Percentiles rank a stretch among this genome's conserved stretches.
These are phyloP conservation scores for Volutella citrinella DNA, from an alignment of 2,329 filamentous ascomycete species.

Conservation along the genomic window DNA sequence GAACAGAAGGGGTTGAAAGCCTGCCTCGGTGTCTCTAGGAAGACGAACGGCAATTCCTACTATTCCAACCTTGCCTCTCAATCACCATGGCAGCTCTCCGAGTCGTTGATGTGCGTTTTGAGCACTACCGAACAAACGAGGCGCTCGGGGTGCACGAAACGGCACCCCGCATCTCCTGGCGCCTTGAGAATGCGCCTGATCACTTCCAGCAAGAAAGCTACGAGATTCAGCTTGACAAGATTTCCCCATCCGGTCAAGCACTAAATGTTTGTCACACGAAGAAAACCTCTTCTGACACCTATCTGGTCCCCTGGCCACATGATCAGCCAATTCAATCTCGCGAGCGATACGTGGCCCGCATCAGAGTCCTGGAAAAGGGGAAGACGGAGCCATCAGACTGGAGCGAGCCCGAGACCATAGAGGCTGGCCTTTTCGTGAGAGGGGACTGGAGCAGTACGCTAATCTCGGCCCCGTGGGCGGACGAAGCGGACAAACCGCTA, in stretches of 20 bases:
- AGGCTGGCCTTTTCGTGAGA: constrained; percentile 11
- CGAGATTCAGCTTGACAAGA: constrained; percentile 7
- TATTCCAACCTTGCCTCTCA: too few species aligned
- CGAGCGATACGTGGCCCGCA: constrained; percentile 3
- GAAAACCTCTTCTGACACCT: constrained; percentile 1
- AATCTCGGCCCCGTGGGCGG: constrained; percentile 19
- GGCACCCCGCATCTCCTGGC: constrained; percentile 18
- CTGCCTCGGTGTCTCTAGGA: too few species aligned
- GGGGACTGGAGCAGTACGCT: constrained; percentile 12
- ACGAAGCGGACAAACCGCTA: constrained; percentile 11
- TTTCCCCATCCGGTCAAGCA: neutral
- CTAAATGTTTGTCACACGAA: neutral
- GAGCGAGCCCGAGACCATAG: constrained; percentile 13
- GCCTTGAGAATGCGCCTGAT: constrained; percentile 11
- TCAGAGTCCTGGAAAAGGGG: constrained; percentile 11
- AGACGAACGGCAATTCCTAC: too few species aligned
- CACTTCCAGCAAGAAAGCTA: constrained; percentile 15
- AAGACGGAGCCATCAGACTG: constrained; percentile 4
- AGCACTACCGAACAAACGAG: constrained; percentile 14
- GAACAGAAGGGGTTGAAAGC: too few species aligned
- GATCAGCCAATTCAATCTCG: constrained; percentile 10
- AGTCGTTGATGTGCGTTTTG: constrained; percentile 14
- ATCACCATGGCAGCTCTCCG: constrained; percentile 7
- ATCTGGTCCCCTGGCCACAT: constrained; percentile 12
- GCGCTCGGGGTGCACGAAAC: constrained; percentile 15